Evolutionary conservation across 2,329 filamentous ascomycete species (phyloP), one percentile per base, ranked within the genome.

Genomic region (Fusarium poae): DNA sequence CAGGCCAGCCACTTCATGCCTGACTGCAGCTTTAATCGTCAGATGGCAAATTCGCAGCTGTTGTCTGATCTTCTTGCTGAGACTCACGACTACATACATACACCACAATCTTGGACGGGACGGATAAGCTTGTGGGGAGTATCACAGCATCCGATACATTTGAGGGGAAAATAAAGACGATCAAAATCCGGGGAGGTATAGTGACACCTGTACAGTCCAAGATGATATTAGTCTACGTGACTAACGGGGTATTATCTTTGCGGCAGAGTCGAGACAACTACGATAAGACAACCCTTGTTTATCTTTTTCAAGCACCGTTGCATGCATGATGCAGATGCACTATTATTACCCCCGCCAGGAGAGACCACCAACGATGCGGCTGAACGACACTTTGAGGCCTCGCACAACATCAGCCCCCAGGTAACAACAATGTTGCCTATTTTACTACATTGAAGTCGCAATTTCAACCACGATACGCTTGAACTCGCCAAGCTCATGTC

Each of bases 81-180:
- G n/a, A n/a, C n/a, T n/a, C n/a, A n/a, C n/a, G n/a, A n/a, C n/a
- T n/a, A n/a, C n/a, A n/a, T n/a, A 8, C 27, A 27, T 30, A 48
- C 42, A 27, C n/a, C 12, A 54, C 34, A 40, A 16, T 25, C 39
- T 46, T 44, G 16, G 6, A 51, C 13, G 10, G 39, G 5, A 51
- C 13, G 7, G 39, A 60, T 34, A 42, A 48, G 34, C 30, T 37
- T 46, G 51, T 37, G 51, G 49, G 54, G 62, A n/a, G 13, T 48
- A 44, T 45, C 48, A 27, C 60, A 21, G 18, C 32, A 50, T 32
- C 21, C 12, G 40, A 40, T 32, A 30, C 23, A 65, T 52, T 27
- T 50, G 60, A 62, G 54, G 55, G 29, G 44, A 34, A 18, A 45
- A 65, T n/a, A 51, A 25, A 50, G 45, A 49, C n/a, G 27, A 39